Percentiles rank a stretch among this genome's conserved stretches.
phyloP scores from a whole-genome alignment of 2,329 filamentous ascomycete genomes.

The Xylaria sp. region DNA sequence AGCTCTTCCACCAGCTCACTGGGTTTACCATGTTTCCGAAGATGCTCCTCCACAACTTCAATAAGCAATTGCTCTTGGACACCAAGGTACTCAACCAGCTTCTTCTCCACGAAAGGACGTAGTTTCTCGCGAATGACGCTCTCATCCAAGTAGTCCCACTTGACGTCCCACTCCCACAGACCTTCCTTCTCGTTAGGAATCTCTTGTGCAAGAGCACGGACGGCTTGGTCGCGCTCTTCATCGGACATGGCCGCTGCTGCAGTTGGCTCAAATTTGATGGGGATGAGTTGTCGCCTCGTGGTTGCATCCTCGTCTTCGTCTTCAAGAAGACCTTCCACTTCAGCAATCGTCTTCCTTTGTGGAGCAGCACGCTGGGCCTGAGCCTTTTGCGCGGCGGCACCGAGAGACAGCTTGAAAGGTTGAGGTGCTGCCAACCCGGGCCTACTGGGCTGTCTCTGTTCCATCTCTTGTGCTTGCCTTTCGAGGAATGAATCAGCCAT shows the following conservation, averaged over 20 bases:
- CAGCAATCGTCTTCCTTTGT: slow-evolving; percentile 83
- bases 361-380: slow-evolving; percentile 66
- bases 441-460: slow-evolving; percentile 55
- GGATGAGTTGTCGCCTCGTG: slow-evolving; percentile 79
- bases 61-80: slow-evolving; percentile 97
- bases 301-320: slow-evolving; percentile 87
- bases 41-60: slow-evolving; percentile 88
- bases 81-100: slow-evolving; percentile 95
- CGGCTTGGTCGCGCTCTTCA: slow-evolving; percentile 86
- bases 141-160: slow-evolving; percentile 92
- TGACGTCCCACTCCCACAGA: slow-evolving; percentile 91
- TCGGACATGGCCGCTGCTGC: slow-evolving; percentile 78
- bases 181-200: slow-evolving; percentile 89
- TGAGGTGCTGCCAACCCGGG: slow-evolving; percentile 67
- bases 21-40: slow-evolving; percentile 80
- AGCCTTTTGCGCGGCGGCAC: slow-evolving; percentile 82
- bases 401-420: slow-evolving; percentile 92
- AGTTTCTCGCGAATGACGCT: slow-evolving; percentile 84
- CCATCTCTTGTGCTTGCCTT: slow-evolving; percentile 82
- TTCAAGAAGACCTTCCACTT: slow-evolving; percentile 93
- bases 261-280: slow-evolving; percentile 82
- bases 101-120: slow-evolving; percentile 95
- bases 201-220: slow-evolving; percentile 84
- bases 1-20: slow-evolving; percentile 85
- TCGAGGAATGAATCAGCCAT: slow-evolving; percentile 93